Evolutionary conservation across 306 rosid species (phyloP).

Genomic region (Carpinus fangiana): DNA sequence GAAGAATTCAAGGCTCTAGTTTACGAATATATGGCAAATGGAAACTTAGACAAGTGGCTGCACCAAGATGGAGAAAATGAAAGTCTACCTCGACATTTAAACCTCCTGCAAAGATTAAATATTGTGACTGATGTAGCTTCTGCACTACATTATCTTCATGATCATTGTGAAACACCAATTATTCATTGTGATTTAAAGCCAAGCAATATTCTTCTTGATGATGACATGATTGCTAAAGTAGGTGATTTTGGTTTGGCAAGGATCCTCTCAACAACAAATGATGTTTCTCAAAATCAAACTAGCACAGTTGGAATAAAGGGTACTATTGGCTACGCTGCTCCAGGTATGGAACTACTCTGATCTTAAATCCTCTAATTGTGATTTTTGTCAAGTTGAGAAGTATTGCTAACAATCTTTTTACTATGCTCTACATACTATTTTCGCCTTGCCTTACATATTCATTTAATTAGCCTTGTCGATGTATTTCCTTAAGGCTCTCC

Average conservation of each 20-base stretch:
- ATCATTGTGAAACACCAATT: slow-evolving; percentile 3
- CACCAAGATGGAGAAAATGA: neutral
- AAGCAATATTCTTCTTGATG: neutral
- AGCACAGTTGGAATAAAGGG: slow-evolving; percentile 31
- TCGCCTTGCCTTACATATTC: no score
- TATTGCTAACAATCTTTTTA: neutral
- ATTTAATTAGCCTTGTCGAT: no score
- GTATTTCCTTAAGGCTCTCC: no score
- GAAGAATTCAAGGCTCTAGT: slow-evolving; percentile 38
- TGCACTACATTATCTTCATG: slow-evolving; percentile 27
- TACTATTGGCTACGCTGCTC: slow-evolving; percentile 25
- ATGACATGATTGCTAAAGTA: slow-evolving; percentile 17
- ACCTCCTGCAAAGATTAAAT: slow-evolving; percentile 26
- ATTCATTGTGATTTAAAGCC: slow-evolving; percentile 29
- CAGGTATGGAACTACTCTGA: neutral
- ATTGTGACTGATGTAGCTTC: slow-evolving; percentile 23
- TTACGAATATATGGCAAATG: slow-evolving; percentile 30
- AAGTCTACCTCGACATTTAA: neutral
- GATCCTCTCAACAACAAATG: neutral
- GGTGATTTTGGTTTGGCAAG: slow-evolving; percentile 40
- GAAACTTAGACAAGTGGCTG: slow-evolving; percentile 37
- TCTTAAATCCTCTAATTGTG: no score
- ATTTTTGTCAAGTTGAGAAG: no score
- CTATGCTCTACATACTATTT: no score
- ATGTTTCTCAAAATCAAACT: neutral